phyloP scores from a whole-genome alignment of 305 asterid species.

The Lippia alba region DNA sequence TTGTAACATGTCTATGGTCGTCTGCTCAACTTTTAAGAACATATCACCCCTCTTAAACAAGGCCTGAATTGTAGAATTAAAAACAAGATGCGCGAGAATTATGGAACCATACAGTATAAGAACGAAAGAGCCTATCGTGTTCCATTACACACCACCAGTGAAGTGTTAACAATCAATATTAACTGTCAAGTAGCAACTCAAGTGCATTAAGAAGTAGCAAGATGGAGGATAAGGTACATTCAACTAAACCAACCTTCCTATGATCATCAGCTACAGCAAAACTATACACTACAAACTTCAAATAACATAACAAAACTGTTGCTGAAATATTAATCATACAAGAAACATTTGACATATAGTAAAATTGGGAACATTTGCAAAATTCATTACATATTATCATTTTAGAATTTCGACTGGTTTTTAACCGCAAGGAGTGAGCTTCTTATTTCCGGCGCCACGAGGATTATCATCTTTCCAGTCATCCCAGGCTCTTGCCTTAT shows the following conservation, averaged over 20 bases:
- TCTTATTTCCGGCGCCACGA: slow-evolving; percentile 97
- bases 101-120: too few relatives aligned
- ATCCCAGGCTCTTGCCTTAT: slow-evolving; percentile 95
- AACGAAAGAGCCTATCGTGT: too few relatives aligned
- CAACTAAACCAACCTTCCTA: background rate
- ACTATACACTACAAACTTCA: slow-evolving; percentile 30
- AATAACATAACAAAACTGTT: slow-evolving; percentile 26
- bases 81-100: too few relatives aligned
- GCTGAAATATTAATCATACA: slow-evolving; percentile 6
- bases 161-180: too few relatives aligned
- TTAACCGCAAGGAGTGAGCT: slow-evolving; percentile 97
- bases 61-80: background rate
- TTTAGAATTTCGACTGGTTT: background rate
- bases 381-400: background rate
- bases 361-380: slow-evolving; percentile 10
- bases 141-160: too few relatives aligned
- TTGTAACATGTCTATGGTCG: background rate
- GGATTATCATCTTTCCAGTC: slow-evolving; percentile 99
- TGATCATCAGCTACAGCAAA: slow-evolving; percentile 26
- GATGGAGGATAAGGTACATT: background rate
- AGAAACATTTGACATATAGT: too few relatives aligned
- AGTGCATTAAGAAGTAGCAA: too few relatives aligned
- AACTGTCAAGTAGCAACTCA: too few relatives aligned
- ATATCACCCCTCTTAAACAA: background rate
- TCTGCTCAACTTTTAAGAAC: background rate